Evolutionary conservation across 2,329 filamentous ascomycete species (phyloP).

Genomic region (Colletotrichum eremochloae): DNA sequence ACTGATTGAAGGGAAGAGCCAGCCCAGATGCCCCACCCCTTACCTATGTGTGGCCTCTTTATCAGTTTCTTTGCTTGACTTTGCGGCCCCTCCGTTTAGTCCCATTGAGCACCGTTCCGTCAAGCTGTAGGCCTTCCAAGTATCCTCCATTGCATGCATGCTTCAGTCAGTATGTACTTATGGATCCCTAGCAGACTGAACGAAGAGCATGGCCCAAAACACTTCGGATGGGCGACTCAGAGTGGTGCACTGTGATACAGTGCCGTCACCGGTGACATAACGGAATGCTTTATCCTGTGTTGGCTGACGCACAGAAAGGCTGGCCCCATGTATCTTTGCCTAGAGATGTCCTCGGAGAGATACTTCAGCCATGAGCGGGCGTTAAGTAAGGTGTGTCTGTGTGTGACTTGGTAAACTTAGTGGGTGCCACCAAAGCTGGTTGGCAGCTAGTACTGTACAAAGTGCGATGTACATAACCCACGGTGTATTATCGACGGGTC

Average conservation of each 20-base stretch:
- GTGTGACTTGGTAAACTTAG: conserved; percentile 6
- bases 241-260: conserved; percentile 23
- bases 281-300: conserved; percentile 6
- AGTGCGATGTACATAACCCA: conserved; percentile 16
- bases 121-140: background rate
- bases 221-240: conserved; percentile 1
- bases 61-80: conserved; percentile 3
- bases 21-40: conserved; percentile 16
- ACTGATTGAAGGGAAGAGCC: conserved; percentile 6
- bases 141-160: too few species aligned
- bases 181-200: background rate
- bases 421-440: background rate
- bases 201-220: background rate
- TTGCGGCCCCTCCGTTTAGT: conserved; percentile 9
- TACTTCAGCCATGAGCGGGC: background rate
- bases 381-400: conserved; percentile 12
- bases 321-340: background rate
- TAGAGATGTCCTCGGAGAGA: background rate
- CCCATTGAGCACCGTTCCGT: conserved; percentile 1
- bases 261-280: conserved; percentile 34
- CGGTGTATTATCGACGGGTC: conserved; percentile 14
- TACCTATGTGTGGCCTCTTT: conserved; percentile 30
- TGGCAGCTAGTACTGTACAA: background rate
- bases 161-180: background rate
- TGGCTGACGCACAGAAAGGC: conserved; percentile 33